Evolutionary conservation across 2,329 filamentous ascomycete genomes (phyloP).

Genomic region (Thermothelomyces thermophilus): DNA sequence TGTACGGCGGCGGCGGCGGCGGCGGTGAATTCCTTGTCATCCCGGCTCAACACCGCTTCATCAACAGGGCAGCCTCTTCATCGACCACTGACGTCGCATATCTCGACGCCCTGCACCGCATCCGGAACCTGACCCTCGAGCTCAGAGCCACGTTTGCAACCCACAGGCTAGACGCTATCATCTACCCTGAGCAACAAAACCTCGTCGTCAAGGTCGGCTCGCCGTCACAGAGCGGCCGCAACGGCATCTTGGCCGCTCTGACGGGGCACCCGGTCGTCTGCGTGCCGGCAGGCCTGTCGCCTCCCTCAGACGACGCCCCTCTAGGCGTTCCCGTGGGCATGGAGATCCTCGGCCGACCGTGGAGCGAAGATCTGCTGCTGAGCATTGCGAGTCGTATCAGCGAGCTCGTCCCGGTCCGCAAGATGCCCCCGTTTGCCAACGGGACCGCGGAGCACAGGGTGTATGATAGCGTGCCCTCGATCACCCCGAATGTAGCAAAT

Average conservation of each 20-base stretch:
- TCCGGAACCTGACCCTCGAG: slow-evolving; percentile 45
- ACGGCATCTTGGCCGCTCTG: slow-evolving; percentile 36
- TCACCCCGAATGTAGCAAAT: slow-evolving; percentile 37
- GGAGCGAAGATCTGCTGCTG: slow-evolving; percentile 42
- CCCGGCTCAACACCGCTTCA: slow-evolving; percentile 49
- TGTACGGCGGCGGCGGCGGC: slow-evolving; percentile 41
- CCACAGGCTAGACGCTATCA: slow-evolving; percentile 48
- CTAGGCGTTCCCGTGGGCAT: slow-evolving; percentile 57
- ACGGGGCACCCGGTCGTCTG: slow-evolving; percentile 38
- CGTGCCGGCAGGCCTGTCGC: slow-evolving; percentile 48
- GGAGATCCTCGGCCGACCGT: slow-evolving; percentile 54
- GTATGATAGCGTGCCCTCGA: slow-evolving; percentile 38
- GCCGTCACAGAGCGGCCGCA: slow-evolving; percentile 52
- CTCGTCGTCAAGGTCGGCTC: slow-evolving; percentile 53
- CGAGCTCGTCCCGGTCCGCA: slow-evolving; percentile 17
- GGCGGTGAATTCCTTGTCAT: slow-evolving; percentile 51
- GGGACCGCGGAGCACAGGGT: slow-evolving; percentile 31
- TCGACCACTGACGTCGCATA: slow-evolving; percentile 45
- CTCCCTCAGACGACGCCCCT: slow-evolving; percentile 41
- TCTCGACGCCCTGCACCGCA: slow-evolving; percentile 37
- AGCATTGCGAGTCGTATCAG: slow-evolving; percentile 21
- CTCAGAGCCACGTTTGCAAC: slow-evolving; percentile 44
- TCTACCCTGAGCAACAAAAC: slow-evolving; percentile 60
- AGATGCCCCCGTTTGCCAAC: slow-evolving; percentile 34
- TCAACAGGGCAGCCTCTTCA: slow-evolving; percentile 43